phyloP scores from a whole-genome alignment of 495 filamentous ascomycete genomes.

The Talaromyces adpressus region DNA sequence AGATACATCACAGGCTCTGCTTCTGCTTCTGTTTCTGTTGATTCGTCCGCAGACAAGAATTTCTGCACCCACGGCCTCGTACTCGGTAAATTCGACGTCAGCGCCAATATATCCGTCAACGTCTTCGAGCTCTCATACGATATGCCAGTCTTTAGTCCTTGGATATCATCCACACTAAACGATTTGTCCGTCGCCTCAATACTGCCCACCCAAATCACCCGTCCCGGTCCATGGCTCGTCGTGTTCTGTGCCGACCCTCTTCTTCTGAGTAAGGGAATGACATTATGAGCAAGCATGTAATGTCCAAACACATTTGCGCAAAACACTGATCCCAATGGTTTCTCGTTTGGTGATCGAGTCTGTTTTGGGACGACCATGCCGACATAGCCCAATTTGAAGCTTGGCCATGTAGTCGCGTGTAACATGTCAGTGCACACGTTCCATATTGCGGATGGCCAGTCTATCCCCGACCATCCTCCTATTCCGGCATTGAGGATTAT shows the following conservation, averaged over 20 bases:
- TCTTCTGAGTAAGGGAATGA: slow-evolving; percentile 62
- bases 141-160: slow-evolving; percentile 51
- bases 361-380: slow-evolving; percentile 47
- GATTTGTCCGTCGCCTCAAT: slow-evolving; percentile 56
- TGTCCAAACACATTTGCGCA: slow-evolving; percentile 92
- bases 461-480: slow-evolving; percentile 75
- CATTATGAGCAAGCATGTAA: slow-evolving; percentile 78
- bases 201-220: slow-evolving; percentile 81
- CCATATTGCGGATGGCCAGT: slow-evolving; percentile 60
- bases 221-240: slow-evolving; percentile 32
- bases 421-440: slow-evolving; percentile 57
- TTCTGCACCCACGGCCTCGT: slow-evolving; percentile 47
- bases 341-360: slow-evolving; percentile 29
- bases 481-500: slow-evolving; percentile 84
- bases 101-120: slow-evolving; percentile 70
- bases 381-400: slow-evolving; percentile 57
- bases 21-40: slow-evolving; percentile 8
- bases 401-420: slow-evolving; percentile 68
- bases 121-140: slow-evolving; percentile 85
- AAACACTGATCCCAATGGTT: slow-evolving; percentile 71
- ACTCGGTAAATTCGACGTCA: slow-evolving; percentile 65
- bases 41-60: slow-evolving; percentile 35
- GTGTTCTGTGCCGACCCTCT: slow-evolving; percentile 31
- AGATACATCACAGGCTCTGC: slow-evolving; percentile 58
- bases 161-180: slow-evolving; percentile 65